Percentiles rank a stretch among this genome's conserved stretches.
These are phyloP conservation scores for Ogataea ramenticola DNA, from an alignment of 805 yeast genomes.

Conservation along the genomic window DNA sequence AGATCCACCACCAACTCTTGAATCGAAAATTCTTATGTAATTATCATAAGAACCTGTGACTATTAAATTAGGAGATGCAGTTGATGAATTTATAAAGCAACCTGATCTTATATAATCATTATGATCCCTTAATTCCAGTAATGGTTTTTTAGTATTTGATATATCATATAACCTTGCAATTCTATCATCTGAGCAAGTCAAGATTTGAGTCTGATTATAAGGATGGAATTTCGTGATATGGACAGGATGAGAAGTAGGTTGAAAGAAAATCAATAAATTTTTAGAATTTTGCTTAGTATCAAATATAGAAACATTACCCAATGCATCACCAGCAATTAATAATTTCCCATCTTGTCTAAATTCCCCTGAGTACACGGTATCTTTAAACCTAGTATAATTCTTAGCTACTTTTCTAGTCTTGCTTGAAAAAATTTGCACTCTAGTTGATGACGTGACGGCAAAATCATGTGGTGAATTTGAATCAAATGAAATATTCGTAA, in stretches of 20 bases:
- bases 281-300: conserved; percentile 72
- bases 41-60: conserved; percentile 96
- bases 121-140: conserved; percentile 64
- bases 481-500: conserved; percentile 80
- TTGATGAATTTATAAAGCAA: conserved; percentile 66
- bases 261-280: conserved; percentile 68
- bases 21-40: conserved; percentile 72
- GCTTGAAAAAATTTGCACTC: conserved; percentile 90
- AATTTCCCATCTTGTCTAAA: conserved; percentile 88
- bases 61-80: conserved; percentile 59
- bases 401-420: conserved; percentile 86
- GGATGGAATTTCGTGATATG: conserved; percentile 94
- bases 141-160: conserved; percentile 66
- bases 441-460: conserved; percentile 86
- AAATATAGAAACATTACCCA: conserved; percentile 86
- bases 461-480: conserved; percentile 84
- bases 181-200: conserved; percentile 90
- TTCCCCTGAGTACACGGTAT: conserved; percentile 87
- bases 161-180: conserved; percentile 84
- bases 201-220: conserved; percentile 58
- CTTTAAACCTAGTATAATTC: conserved; percentile 83
- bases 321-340: conserved; percentile 90
- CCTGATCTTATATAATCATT: conserved; percentile 85
- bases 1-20: conserved; percentile 46
- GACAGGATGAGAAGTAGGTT: conserved; percentile 81